A percentile compares a stretch with the other conserved stretches of the same genome.
phyloP scores from a whole-genome alignment of 306 rosid species.

The Boehmeria nivea region DNA sequence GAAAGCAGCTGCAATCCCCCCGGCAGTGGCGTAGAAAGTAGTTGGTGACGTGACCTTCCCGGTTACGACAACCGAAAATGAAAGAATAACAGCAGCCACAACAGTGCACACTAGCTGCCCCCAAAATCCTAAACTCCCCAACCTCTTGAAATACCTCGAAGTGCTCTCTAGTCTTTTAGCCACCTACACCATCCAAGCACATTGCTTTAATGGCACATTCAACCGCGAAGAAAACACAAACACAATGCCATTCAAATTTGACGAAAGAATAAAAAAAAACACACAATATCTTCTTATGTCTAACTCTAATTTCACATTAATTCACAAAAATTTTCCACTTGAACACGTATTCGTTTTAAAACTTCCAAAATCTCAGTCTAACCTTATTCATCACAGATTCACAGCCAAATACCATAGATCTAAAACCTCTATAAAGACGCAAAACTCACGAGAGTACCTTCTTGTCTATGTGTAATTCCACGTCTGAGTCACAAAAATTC shows the following conservation, averaged over 20 bases:
- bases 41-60: conserved; percentile 83
- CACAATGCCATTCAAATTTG: neutral
- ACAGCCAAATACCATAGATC: no score
- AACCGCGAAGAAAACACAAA: no score
- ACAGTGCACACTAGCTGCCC: conserved; percentile 84
- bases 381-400: no score
- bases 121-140: conserved; percentile 91
- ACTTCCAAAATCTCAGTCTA: neutral
- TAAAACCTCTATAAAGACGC: no score
- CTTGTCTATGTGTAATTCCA: no score
- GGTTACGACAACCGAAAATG: conserved; percentile 72
- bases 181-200: conserved; percentile 49
- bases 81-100: conserved; percentile 87
- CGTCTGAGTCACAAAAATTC: no score
- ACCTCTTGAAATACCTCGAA: conserved; percentile 84
- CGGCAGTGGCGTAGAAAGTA: conserved; percentile 88
- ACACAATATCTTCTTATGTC: neutral
- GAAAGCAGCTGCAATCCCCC: conserved; percentile 87
- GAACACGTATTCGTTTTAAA: neutral
- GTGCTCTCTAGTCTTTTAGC: conserved; percentile 83
- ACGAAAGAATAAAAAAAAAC: neutral
- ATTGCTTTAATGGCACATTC: neutral
- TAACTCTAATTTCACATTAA: neutral
- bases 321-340: no score
- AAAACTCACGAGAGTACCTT: no score